Evolutionary conservation across 352 stramenopile genomes (phyloP).

Genomic region (Albugo laibachii): DNA sequence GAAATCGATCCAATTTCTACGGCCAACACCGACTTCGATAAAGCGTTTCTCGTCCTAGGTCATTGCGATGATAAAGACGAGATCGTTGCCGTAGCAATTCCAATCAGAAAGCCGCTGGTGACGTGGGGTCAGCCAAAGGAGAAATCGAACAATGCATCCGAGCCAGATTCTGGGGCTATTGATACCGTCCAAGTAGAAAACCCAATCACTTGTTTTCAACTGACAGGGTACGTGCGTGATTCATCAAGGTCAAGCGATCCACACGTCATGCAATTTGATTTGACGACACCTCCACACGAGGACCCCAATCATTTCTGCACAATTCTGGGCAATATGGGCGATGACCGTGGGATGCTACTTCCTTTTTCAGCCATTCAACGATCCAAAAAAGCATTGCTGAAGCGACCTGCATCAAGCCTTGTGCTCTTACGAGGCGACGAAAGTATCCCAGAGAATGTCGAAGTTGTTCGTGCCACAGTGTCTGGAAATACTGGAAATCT

Average conservation of each 20-base stretch:
- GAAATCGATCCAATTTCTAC: conserved; percentile 26
- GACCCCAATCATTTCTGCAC: no score
- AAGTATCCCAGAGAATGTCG: conserved; percentile 36
- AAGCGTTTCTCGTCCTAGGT: conserved; percentile 41
- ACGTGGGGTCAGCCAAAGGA: no score
- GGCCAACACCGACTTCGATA: conserved; percentile 5
- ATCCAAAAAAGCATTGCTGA: conserved; percentile 30
- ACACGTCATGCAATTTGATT: conserved; percentile 2
- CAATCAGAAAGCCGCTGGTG: not conserved
- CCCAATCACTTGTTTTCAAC: no score
- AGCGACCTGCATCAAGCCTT: conserved; percentile 60
- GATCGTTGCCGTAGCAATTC: conserved; percentile 27
- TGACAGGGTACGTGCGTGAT: no score
- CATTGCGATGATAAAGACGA: conserved; percentile 52
- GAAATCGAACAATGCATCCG: no score
- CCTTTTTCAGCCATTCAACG: conserved; percentile 37
- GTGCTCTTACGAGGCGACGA: conserved; percentile 57
- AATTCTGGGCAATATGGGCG: conserved; percentile 9
- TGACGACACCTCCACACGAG: not conserved
- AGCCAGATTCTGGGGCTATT: no score
- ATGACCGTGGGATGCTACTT: conserved; percentile 30
- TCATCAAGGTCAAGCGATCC: no score
- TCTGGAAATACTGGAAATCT: conserved; percentile 53
- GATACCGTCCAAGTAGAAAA: no score
- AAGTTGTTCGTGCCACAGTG: conserved; percentile 45